These are phyloP conservation scores for Xenoacremonium recifei DNA, from an alignment of 2,329 filamentous ascomycete genomes.

Conservation along the genomic window DNA sequence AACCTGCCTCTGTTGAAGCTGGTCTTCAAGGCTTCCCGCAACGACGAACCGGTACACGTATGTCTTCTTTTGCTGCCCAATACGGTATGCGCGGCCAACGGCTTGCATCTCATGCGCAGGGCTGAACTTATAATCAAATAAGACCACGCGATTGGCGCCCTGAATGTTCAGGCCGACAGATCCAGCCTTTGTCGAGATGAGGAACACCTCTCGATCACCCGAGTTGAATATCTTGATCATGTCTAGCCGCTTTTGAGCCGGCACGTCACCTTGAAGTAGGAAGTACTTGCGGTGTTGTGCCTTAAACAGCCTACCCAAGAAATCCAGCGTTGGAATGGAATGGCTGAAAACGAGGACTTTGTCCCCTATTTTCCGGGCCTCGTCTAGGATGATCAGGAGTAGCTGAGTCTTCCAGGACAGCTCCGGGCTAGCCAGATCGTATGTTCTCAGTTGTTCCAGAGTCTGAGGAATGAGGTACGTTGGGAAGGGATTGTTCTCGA, in stretches of 20 bases:
- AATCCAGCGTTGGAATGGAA: constrained; percentile 67
- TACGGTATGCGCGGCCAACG: constrained; percentile 79
- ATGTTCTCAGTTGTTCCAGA: constrained; percentile 36
- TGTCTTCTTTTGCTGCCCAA: constrained; percentile 78
- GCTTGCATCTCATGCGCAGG: constrained; percentile 83
- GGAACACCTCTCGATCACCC: constrained; percentile 56
- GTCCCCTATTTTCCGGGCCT: constrained; percentile 61
- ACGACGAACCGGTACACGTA: constrained; percentile 81
- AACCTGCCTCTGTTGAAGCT: constrained; percentile 68
- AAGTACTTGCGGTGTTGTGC: constrained; percentile 45
- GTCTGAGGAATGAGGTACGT: constrained; percentile 25
- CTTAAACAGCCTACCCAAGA: constrained; percentile 58
- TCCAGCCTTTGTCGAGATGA: constrained; percentile 83
- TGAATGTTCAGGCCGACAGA: constrained; percentile 81
- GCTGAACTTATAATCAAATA: constrained; percentile 82
- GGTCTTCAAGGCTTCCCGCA: constrained; percentile 77
- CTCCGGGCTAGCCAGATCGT: constrained; percentile 41
- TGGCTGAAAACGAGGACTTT: constrained; percentile 82
- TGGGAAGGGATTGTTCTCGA: constrained; percentile 21
- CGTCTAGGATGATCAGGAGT: constrained; percentile 66
- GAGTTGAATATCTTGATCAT: constrained; percentile 69
- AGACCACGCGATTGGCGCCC: constrained; percentile 80
- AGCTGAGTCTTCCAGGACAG: constrained; percentile 69
- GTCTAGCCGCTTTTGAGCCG: constrained; percentile 56
- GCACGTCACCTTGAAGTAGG: constrained; percentile 68